Evolutionary conservation across 441 rosid genomes (phyloP).

Genomic region (Biscutella laevigata): DNA sequence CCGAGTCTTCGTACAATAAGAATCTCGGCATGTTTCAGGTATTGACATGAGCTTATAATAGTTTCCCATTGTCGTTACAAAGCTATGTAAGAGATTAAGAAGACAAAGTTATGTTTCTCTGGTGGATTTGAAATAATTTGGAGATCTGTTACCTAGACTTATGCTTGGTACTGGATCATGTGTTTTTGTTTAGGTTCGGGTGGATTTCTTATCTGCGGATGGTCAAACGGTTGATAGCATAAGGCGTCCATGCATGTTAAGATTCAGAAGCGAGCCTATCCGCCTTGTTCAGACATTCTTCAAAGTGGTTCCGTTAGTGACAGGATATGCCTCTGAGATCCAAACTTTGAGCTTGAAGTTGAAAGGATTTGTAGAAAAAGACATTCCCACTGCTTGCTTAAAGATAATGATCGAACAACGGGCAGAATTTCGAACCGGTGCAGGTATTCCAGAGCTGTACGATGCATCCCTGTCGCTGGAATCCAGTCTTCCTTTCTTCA

Average conservation of each 20-base stretch:
- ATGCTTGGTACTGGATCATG: background rate
- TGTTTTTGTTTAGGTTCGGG: slow-evolving; percentile 53
- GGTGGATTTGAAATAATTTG: too few relatives aligned
- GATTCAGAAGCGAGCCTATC: slow-evolving; percentile 63
- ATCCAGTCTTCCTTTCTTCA: slow-evolving; percentile 59
- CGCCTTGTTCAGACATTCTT: slow-evolving; percentile 52
- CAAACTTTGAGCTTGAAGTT: slow-evolving; percentile 55
- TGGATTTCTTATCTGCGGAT: slow-evolving; percentile 49
- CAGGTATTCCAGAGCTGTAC: slow-evolving; percentile 80
- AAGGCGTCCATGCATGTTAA: slow-evolving; percentile 62
- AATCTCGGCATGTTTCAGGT: slow-evolving; percentile 87
- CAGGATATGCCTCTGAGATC: slow-evolving; percentile 67
- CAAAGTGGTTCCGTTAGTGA: slow-evolving; percentile 52
- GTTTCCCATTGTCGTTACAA: too few relatives aligned
- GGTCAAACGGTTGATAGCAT: slow-evolving; percentile 50
- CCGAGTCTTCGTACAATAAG: slow-evolving; percentile 73
- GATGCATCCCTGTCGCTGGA: slow-evolving; percentile 49
- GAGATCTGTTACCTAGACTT: background rate
- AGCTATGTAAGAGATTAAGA: too few relatives aligned
- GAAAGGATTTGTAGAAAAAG: slow-evolving; percentile 48
- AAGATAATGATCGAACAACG: slow-evolving; percentile 62
- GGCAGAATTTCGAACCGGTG: slow-evolving; percentile 54
- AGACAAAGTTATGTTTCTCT: too few relatives aligned
- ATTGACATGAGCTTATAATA: slow-evolving; percentile 3
- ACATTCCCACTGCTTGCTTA: slow-evolving; percentile 61